These are phyloP conservation scores for Lachancea kluyveri DNA, from an alignment of 805 yeast species.

Conservation along the genomic window DNA sequence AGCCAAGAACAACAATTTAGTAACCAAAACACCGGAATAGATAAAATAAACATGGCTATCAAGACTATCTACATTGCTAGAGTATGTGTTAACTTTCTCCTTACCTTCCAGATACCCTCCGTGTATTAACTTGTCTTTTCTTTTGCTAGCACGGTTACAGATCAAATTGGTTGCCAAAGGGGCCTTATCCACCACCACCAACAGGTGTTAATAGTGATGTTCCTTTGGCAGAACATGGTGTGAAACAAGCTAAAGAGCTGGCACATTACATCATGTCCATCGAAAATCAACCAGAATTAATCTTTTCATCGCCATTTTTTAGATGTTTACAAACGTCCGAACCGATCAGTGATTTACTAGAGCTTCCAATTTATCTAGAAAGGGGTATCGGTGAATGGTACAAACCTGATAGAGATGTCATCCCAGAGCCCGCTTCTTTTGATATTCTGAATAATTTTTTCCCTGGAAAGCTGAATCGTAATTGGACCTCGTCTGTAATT, in stretches of 20 bases:
- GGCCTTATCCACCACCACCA: constrained; percentile 73
- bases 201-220: constrained; percentile 92
- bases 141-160: constrained; percentile 70
- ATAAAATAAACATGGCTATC: constrained; percentile 35
- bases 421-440: constrained; percentile 63
- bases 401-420: constrained; percentile 54
- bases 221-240: constrained; percentile 81
- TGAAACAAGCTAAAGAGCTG: constrained; percentile 77
- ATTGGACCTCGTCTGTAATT: constrained; percentile 48
- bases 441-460: constrained; percentile 49
- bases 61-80: constrained; percentile 64
- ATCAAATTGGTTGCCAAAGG: constrained; percentile 69
- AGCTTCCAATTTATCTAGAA: constrained; percentile 59
- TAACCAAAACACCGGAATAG: neutral
- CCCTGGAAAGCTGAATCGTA: constrained; percentile 36
- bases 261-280: constrained; percentile 50
- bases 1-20: no score
- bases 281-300: constrained; percentile 57
- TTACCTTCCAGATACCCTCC: neutral
- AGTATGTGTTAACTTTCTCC: constrained; percentile 19
- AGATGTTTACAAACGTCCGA: constrained; percentile 79
- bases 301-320: constrained; percentile 81
- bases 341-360: constrained; percentile 59
- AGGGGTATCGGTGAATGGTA: constrained; percentile 93
- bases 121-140: neutral